These are phyloP conservation scores for Hyaloraphidium curvatum DNA, from an alignment of 192 early-diverging fungal species.

Conservation along the genomic window DNA sequence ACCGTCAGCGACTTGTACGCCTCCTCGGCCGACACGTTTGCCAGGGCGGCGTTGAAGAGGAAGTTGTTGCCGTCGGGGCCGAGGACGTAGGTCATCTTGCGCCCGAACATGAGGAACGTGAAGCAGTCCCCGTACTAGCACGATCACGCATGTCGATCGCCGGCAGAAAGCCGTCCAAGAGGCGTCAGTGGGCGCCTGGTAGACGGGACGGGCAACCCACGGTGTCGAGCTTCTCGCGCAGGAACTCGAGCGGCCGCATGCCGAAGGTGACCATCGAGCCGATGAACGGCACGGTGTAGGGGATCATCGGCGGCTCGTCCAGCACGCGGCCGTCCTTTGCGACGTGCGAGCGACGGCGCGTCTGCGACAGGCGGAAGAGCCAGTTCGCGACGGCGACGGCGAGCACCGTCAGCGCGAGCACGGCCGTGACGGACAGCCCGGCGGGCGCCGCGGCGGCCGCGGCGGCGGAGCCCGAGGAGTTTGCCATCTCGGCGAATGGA, in stretches of 20 bases:
- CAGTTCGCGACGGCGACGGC: too few species aligned
- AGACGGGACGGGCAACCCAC: constrained; percentile 4
- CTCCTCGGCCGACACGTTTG: constrained; percentile 71
- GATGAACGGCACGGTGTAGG: constrained; percentile 64
- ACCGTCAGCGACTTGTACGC: constrained; percentile 85
- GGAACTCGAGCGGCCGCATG: constrained; percentile 71
- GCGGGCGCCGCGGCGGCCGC: too few species aligned
- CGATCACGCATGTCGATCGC: neutral
- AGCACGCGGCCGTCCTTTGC: too few species aligned
- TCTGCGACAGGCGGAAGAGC: too few species aligned
- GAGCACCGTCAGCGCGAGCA: too few species aligned
- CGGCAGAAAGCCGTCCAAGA: neutral
- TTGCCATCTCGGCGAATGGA: too few species aligned
- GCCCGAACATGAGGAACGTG: constrained; percentile 84
- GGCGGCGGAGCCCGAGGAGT: too few species aligned
- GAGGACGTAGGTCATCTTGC: constrained; percentile 69
- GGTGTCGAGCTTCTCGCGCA: constrained; percentile 56
- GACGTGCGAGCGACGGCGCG: too few species aligned
- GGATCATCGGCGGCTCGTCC: constrained; percentile 29
- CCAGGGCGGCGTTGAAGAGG: constrained; percentile 80
- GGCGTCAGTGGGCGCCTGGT: neutral
- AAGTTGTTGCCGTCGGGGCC: constrained; percentile 90
- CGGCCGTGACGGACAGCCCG: too few species aligned
- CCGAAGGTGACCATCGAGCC: constrained; percentile 76
- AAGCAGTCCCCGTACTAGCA: constrained; percentile 61